Evolutionary conservation across 495 filamentous ascomycete species (phyloP), one percentile per base, ranked within the genome.

Genomic region (Xylaria nigripes): DNA sequence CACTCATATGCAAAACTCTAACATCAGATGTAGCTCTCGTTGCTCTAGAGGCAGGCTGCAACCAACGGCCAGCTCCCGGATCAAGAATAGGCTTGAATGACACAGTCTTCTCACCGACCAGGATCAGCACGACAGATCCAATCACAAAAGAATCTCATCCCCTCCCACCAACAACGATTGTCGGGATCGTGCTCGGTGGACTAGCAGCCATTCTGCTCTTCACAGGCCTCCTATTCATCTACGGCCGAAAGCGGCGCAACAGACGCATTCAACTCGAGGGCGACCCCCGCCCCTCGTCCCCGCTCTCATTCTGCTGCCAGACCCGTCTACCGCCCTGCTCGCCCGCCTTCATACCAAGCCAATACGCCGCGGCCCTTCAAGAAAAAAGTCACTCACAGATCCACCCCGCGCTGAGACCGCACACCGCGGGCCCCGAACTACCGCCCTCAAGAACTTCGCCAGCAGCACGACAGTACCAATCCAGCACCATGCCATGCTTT

Each of bases 241-340:
- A 65, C 55, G 45, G 59, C 48, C 70, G 73, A 18, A 71, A 65
- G 57, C 69, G 66, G 8, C 65, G 60, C 16, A 75, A 72, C 59
- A 62, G 62, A 19, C 63, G 63, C 4, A 62, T 62, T 25, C 60
- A 64, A 16, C 61, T 65, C 46, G 64, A 61, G 27, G 62, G 56
- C 40, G 57, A 62, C 16, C 63, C 61, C 44, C 66, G 66, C 1
- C 69, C 64, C 34, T 57, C 61, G 27, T 77, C 74, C 1, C 67
- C 71, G 13, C 61, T 74, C 27, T 76, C 73, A 8, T 77, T 77
- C 61, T 71, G 73, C 55, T 77, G 75, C 63, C 72, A 74, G 53
- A 72, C 75, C 1, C 70, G 72, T 55, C 56, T 74, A 45, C 62
- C 64, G 19, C 73, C 74, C 2, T 64, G 57, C 12, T 65, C 65